phyloP scores from a whole-genome alignment of 305 asterid species.

The Withania somnifera region DNA sequence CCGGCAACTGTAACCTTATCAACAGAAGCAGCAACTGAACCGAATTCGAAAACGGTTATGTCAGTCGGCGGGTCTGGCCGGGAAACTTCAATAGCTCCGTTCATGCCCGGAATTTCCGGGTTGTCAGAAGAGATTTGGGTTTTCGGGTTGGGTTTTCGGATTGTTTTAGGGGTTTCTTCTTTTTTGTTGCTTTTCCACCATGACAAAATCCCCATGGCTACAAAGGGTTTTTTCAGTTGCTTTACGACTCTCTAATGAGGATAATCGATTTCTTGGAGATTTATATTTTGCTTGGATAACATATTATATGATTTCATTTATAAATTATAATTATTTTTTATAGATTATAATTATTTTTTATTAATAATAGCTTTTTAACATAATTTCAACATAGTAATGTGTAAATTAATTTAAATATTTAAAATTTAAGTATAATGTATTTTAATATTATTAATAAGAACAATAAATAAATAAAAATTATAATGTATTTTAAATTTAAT shows the following conservation, averaged over 20 bases:
- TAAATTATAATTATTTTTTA: too few species aligned
- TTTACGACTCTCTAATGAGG: not conserved
- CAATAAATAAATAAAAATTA: too few species aligned
- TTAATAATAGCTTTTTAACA: too few species aligned
- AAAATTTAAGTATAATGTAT: too few species aligned
- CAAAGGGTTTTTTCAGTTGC: not conserved
- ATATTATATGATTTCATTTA: too few species aligned
- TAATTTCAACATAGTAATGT: too few species aligned
- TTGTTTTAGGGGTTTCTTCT: not conserved
- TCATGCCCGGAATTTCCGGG: conserved; percentile 48
- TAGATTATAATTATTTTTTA: too few species aligned
- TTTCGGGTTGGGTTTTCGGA: conserved; percentile 20
- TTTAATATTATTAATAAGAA: too few species aligned
- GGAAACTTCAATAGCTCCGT: conserved; percentile 79
- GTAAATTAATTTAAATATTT: too few species aligned
- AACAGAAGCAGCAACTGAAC: conserved; percentile 66
- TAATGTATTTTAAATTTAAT: too few species aligned
- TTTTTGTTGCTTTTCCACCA: conserved; percentile 12
- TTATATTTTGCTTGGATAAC: not conserved
- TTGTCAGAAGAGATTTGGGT: conserved; percentile 18
- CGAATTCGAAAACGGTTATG: conserved; percentile 74
- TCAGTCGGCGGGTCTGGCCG: conserved; percentile 37
- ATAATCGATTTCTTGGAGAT: not conserved
- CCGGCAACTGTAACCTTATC: conserved; percentile 90
- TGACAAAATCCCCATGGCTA: conserved; percentile 14